Evolutionary conservation across 495 filamentous ascomycete genomes (phyloP).

Genomic region (Xylaria curta): DNA sequence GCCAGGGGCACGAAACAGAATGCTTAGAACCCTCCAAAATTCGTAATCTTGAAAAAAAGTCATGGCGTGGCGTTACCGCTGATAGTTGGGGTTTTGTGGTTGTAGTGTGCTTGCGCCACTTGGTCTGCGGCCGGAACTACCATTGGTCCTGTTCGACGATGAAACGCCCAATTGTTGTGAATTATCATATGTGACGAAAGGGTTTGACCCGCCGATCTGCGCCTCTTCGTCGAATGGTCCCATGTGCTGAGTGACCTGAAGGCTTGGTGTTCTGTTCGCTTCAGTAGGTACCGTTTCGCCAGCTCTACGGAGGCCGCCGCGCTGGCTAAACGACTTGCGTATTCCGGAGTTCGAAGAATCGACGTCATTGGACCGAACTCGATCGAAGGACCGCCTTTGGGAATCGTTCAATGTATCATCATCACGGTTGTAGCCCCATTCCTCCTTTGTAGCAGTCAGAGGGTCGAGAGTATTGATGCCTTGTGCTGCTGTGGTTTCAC

Average conservation of each 20-base stretch:
- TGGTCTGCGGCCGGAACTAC: neutral
- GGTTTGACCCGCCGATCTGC: slow-evolving; percentile 33
- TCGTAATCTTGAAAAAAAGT: slow-evolving; percentile 3
- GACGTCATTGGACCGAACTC: slow-evolving; percentile 28
- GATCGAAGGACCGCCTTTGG: slow-evolving; percentile 32
- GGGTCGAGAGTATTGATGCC: slow-evolving; percentile 49
- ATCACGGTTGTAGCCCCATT: slow-evolving; percentile 48
- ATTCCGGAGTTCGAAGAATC: slow-evolving; percentile 36
- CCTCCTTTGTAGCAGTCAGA: slow-evolving; percentile 43
- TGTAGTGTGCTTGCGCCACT: slow-evolving; percentile 10
- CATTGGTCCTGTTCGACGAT: neutral
- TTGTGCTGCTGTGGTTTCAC: slow-evolving; percentile 42
- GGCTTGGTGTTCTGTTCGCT: slow-evolving; percentile 31
- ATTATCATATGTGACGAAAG: slow-evolving; percentile 19
- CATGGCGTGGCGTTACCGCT: slow-evolving; percentile 10
- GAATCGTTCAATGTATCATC: slow-evolving; percentile 43
- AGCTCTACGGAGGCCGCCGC: slow-evolving; percentile 50
- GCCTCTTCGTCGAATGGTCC: slow-evolving; percentile 39
- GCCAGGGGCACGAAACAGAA: slow-evolving; percentile 14
- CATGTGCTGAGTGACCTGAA: slow-evolving; percentile 46
- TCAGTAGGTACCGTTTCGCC: slow-evolving; percentile 47
- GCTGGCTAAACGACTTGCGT: slow-evolving; percentile 47
- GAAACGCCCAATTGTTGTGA: neutral
- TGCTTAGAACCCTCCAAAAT: neutral
- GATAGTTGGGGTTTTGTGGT: slow-evolving; percentile 3